Evolutionary conservation across 352 stramenopile species (phyloP).

Genomic region (Thalassiosira hispida): DNA sequence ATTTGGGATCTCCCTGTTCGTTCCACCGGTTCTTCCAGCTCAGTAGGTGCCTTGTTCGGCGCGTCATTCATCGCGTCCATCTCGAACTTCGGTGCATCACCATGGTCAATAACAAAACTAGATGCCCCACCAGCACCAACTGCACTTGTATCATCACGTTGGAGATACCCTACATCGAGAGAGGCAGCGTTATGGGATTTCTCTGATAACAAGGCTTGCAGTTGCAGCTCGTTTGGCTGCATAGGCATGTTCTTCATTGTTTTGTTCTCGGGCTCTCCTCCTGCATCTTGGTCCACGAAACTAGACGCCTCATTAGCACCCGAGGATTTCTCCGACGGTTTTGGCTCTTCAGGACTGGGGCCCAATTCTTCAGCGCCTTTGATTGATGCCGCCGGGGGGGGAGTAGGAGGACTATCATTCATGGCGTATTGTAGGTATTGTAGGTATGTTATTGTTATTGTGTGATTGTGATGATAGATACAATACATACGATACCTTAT

Average conservation of each 20-base stretch:
- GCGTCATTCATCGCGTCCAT: too few relatives aligned
- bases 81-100: too few relatives aligned
- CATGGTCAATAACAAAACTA: too few relatives aligned
- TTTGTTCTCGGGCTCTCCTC: background rate
- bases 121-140: background rate
- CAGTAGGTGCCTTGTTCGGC: too few relatives aligned
- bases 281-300: background rate
- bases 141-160: background rate
- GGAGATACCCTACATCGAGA: background rate
- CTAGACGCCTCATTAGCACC: background rate
- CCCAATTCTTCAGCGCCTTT: background rate
- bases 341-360: background rate
- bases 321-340: background rate
- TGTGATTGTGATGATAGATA: too few relatives aligned
- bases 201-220: too few relatives aligned
- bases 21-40: too few relatives aligned
- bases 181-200: background rate
- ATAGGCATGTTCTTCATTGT: background rate
- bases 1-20: too few relatives aligned
- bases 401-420: background rate
- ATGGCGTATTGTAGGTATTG: background rate
- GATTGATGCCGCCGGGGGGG: background rate
- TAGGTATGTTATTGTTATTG: too few relatives aligned
- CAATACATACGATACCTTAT: too few relatives aligned
- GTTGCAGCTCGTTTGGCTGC: background rate